Evolutionary conservation across 2,329 filamentous ascomycete species (phyloP).

Genomic region (Sporothrix euskadiensis): DNA sequence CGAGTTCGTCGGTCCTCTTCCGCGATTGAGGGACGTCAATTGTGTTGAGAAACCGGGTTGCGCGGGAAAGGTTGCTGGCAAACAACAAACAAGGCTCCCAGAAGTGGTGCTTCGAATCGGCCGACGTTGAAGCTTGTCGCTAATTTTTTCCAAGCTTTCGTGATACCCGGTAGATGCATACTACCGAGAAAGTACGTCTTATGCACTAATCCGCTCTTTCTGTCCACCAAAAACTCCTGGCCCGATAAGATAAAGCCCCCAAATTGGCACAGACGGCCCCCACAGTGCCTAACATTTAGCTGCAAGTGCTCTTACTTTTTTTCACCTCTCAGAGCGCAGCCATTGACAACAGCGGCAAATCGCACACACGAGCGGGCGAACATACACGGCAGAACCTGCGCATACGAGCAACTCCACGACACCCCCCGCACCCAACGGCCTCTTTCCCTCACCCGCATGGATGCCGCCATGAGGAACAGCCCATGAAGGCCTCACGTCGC

Average conservation of each 20-base stretch:
- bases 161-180: constrained; percentile 21
- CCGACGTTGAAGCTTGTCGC: constrained; percentile 5
- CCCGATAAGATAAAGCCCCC: constrained; percentile 27
- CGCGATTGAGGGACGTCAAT: not conserved
- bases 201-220: constrained; percentile 14
- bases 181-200: not conserved
- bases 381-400: not conserved
- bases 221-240: not conserved
- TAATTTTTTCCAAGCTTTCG: constrained; percentile 33
- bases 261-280: not conserved
- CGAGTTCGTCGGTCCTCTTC: not conserved
- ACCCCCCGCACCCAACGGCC: not conserved
- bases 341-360: constrained; percentile 1
- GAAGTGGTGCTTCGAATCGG: not conserved
- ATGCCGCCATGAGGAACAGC: constrained; percentile 53
- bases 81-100: not conserved
- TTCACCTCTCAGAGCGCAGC: constrained; percentile 7
- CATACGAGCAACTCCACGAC: not conserved
- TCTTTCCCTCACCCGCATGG: constrained; percentile 28
- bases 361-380: not conserved
- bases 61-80: not conserved
- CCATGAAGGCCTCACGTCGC: constrained; percentile 62
- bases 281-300: constrained; percentile 3
- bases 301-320: constrained; percentile 20
- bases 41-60: not conserved